Base-by-base conservation (phyloP, 768 basidiomycete genomes). In the Pleurotus cornucopiae region DNA sequence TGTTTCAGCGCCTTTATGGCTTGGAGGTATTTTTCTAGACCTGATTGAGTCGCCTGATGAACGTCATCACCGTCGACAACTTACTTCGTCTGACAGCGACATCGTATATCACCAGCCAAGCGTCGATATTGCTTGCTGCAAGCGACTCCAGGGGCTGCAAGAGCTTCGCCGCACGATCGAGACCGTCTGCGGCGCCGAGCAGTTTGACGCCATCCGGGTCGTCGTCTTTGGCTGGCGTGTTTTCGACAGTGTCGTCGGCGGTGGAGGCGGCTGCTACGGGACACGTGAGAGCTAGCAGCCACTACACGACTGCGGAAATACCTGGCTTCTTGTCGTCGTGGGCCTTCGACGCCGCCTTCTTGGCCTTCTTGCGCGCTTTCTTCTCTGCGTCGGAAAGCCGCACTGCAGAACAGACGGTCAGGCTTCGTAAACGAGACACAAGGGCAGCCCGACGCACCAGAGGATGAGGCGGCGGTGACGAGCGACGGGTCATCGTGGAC, bases 351-450 rank as follows among this genome's bases (percentile, higher is more conserved):
- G 85, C 85, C 0, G 86, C 79, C 67, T 91, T 93, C 71, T 91
- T 93, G 11, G 89, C 90, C 68, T 89, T 93, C 71, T 91, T 91
- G 67, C 86, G 86, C 0, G 88, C 88, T 66, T 91, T 91, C 69
- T 90, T 91, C 70, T 85, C 86, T 4, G 80, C 81, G 21, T 81
- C 85, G 3, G 83, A 76, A 18, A 83, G 67, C 30, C 70, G 68
- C 16, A 62, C 78, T 83, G 61, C 14, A 34, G 9, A 25, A 34
- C 25, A 12, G 6, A 44, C 45, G 34, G 43, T n/a, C 37, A 57
- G 25, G 52, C 41, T 18, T 11, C 37, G 23, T 6, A 39, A 4
- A 44, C 43, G 14, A 56, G 9, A 3, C 5, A 46, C 41, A n/a
- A 6, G 45, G 41, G 39, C 2, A 64, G 46, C 48, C 37, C 12